Evolutionary conservation across 2,329 filamentous ascomycete genomes (phyloP).

Genomic region (Pestalotiopsis sp.): DNA sequence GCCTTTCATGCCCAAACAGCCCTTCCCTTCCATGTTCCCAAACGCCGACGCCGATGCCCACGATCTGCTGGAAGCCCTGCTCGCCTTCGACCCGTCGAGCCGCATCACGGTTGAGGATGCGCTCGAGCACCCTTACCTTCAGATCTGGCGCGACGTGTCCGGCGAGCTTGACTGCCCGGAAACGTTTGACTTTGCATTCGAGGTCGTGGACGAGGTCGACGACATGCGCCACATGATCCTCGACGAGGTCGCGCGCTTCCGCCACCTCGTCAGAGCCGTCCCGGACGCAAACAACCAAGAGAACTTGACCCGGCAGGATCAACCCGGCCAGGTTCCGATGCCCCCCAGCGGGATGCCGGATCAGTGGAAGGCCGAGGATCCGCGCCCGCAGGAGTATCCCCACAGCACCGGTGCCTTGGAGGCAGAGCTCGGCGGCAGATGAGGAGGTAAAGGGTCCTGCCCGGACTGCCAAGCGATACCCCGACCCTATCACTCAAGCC

Average conservation of each 20-base stretch:
- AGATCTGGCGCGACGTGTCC: slow-evolving; percentile 97
- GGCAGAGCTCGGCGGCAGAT: slow-evolving; percentile 59
- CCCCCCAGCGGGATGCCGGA: slow-evolving; percentile 38
- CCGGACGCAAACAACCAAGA: slow-evolving; percentile 38
- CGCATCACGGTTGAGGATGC: slow-evolving; percentile 94
- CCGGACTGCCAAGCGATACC: not conserved
- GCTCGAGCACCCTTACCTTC: slow-evolving; percentile 92
- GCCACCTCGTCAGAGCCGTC: slow-evolving; percentile 59
- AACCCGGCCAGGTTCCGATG: slow-evolving; percentile 51
- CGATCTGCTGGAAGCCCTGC: slow-evolving; percentile 93
- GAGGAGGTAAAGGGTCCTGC: not conserved
- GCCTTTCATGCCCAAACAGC: slow-evolving; percentile 86
- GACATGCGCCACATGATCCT: slow-evolving; percentile 98
- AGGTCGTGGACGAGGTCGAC: slow-evolving; percentile 90
- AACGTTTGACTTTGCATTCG: slow-evolving; percentile 97
- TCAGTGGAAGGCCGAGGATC: slow-evolving; percentile 62
- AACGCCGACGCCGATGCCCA: slow-evolving; percentile 95
- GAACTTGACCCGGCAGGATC: slow-evolving; percentile 36
- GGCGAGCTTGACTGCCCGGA: slow-evolving; percentile 94
- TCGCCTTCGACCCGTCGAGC: slow-evolving; percentile 92
- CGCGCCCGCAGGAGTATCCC: slow-evolving; percentile 60
- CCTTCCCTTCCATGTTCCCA: slow-evolving; percentile 86
- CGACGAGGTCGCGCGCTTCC: slow-evolving; percentile 87
- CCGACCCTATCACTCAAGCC: not conserved
- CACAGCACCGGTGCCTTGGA: slow-evolving; percentile 53